phyloP scores from a whole-genome alignment of 345 rosid species.

The Rhodamnia rubescens region DNA sequence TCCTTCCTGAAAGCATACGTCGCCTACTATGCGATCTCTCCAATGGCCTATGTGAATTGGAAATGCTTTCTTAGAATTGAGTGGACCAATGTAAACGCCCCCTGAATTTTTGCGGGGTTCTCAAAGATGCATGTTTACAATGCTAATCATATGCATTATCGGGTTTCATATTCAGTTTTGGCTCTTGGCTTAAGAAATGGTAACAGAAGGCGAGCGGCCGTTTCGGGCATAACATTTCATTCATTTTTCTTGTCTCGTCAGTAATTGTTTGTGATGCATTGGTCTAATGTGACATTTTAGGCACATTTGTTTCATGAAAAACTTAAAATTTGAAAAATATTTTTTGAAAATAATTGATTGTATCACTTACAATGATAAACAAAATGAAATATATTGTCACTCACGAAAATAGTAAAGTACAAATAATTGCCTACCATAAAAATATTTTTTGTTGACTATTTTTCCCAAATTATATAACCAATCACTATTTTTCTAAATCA shows the following conservation, averaged over 20 bases:
- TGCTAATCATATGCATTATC: not conserved
- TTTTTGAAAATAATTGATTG: too few relatives aligned
- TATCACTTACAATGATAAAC: too few relatives aligned
- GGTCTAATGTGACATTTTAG: not conserved
- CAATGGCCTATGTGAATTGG: not conserved
- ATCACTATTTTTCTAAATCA: too few relatives aligned
- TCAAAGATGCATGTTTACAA: not conserved
- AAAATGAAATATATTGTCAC: too few relatives aligned
- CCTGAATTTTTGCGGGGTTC: slow-evolving; percentile 14
- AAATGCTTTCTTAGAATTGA: not conserved
- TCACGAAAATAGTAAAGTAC: too few relatives aligned
- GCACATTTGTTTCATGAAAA: too few relatives aligned
- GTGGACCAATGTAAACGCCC: not conserved
- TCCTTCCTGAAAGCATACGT: slow-evolving; percentile 31
- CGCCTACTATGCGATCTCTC: not conserved
- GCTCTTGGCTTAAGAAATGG: not conserved
- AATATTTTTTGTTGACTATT: too few relatives aligned
- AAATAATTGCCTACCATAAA: too few relatives aligned
- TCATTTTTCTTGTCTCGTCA: not conserved
- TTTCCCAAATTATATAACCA: too few relatives aligned
- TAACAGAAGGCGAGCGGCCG: not conserved
- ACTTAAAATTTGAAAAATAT: too few relatives aligned
- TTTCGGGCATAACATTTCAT: not conserved
- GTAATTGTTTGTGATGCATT: not conserved
- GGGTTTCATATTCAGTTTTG: not conserved